Base-by-base conservation (phyloP, 768 basidiomycete genomes). In the Neoboletus brunneissimus region DNA sequence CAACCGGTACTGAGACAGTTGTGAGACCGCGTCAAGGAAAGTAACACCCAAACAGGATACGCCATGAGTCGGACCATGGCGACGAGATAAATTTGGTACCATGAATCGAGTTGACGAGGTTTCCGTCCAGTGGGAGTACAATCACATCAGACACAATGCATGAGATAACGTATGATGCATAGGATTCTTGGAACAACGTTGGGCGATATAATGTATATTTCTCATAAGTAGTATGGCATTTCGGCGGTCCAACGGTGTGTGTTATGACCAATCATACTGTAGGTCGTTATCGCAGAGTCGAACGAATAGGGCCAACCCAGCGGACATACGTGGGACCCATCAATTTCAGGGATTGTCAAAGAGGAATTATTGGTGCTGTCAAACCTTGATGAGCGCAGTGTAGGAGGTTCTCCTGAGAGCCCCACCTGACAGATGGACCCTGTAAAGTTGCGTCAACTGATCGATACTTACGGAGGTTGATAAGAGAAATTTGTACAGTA, bases 351-450 rank as follows among this genome's bases (percentile, higher is more conserved):
- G 54, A 49, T 48, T 27, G 54, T 54, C 29, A 64, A 60, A 58
- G 60, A 54, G 48, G 62, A 64, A 51, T 57, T 48, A 56, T 69
- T 53, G 29, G 54, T 57, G 51, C 64, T 67, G 67, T 68, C 67
- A 67, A 67, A 64, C 64, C 54, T 56, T 66, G 64, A 54, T 65
- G 63, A 64, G 48, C 49, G 62, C 56, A 60, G 38, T 7, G 46
- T 31, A 54, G 20, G 35, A 11, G 35, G 34, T 35, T 47, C 42
- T 50, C 63, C 55, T 51, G 55, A 48, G 41, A 45, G 55, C 56
- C 51, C 50, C 50, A 56, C 53, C 47, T 64, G 65, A 59, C 67
- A 62, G 40, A 53, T 56, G 61, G 57, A 64, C 63, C 67, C 68
- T 65, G 68, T 54, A 50, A 56, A 22, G 42, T 57, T 52, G 57